Base-by-base conservation (phyloP, 1,139 yeast genomes). In the Kodamaea derodonti region DNA sequence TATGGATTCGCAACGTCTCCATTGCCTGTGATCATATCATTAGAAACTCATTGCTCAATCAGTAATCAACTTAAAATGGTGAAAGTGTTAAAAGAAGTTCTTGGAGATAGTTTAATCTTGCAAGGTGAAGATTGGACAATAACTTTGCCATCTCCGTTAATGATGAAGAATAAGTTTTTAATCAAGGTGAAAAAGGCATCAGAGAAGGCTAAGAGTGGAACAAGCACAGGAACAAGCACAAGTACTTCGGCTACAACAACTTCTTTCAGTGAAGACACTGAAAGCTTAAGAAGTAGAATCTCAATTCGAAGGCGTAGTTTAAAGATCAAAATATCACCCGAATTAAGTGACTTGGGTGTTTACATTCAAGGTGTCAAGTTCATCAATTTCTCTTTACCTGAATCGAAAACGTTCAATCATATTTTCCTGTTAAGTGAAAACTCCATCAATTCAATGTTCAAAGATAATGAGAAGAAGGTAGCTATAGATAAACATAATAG, bases 341-440 rank as follows among this genome's bases (percentile, higher is more conserved):
- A 73, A 32, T 58, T 92, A 8, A 74, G 85, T 31, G 66, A 58
- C 2, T 58, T 90, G 47, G 82, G 86, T 20, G 69, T 87, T 39
- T 77, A 84, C 58, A 43, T 81, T 37, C 78, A 80, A 43, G 97
- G 97, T 0, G 53, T 78, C 24, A 86, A 83, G 50, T 90, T 84
- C 52, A 67, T 85, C 20, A 87, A 87, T 54, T 87, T 88, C 50
- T 80, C 95, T 0, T 62, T 86, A 24, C 95, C 96, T 0, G 95
- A 84, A 47, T 85, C 96, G 0, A 87, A 88, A 51, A 74, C 85
- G 0, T 65, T 60, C 38, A 84, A 84, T 46, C 97, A 90, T 56
- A 79, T 90, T 39, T 92, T 90, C 52, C 88, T 97, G 2, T 70
- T 94, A 39, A 81, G 83, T 40, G 98, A 92, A 51, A 78, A 84